Conservation (phyloP, 1,284 basidiomycete genomes). For the Pulveroboletus sp. region DNA sequence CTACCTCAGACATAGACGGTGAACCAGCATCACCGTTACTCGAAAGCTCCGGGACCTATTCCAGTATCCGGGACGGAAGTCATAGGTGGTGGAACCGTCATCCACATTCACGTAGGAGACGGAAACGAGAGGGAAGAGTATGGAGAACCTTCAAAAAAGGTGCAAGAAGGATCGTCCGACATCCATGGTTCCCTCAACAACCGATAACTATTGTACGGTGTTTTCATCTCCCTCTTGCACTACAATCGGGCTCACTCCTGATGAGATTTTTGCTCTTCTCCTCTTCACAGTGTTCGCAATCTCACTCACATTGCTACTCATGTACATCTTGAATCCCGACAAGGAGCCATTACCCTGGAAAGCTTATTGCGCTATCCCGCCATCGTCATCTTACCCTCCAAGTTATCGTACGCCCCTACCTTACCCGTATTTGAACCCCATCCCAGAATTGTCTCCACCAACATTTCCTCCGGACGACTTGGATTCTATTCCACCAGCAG, state of each 20-base stretch:
- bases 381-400: constrained; percentile 47
- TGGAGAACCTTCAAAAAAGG: constrained; percentile 54
- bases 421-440: constrained; percentile 44
- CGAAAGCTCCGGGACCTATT: constrained; percentile 34
- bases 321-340: constrained; percentile 93
- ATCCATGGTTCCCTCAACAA: constrained; percentile 79
- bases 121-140: constrained; percentile 40
- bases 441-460: constrained; percentile 33
- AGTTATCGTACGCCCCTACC: constrained; percentile 40
- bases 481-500: constrained; percentile 82
- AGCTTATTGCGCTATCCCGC: constrained; percentile 79
- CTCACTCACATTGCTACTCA: constrained; percentile 79
- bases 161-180: constrained; percentile 59
- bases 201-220: constrained; percentile 75
- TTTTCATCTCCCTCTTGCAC: constrained; percentile 4
- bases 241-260: constrained; percentile 19
- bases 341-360: constrained; percentile 94
- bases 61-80: constrained; percentile 47
- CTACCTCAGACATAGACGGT: constrained; percentile 64
- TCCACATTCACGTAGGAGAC: constrained; percentile 34
- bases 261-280: constrained; percentile 70
- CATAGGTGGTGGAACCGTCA: constrained; percentile 51
- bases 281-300: constrained; percentile 74
- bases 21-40: constrained; percentile 60
- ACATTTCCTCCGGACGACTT: constrained; percentile 66